phyloP scores from a whole-genome alignment of 768 basidiomycete genomes.

The Termitomyces sp. region DNA sequence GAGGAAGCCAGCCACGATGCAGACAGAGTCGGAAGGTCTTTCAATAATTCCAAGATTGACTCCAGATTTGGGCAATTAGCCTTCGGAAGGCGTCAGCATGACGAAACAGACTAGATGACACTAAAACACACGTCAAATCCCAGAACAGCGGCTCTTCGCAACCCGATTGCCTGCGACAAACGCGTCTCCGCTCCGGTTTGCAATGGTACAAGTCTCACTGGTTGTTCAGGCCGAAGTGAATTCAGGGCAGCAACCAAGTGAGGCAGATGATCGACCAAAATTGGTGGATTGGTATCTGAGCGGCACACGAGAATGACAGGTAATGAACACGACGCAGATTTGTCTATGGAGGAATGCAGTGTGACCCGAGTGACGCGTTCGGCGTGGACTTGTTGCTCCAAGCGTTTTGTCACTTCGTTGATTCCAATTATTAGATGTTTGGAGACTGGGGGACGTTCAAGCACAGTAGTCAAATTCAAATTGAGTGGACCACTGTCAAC shows the following conservation, averaged over 20 bases:
- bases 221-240: conserved; percentile 29
- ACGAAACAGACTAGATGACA: neutral
- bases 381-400: conserved; percentile 51
- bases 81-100: conserved; percentile 23
- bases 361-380: conserved; percentile 22
- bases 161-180: conserved; percentile 56
- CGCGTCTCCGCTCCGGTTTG: conserved; percentile 59
- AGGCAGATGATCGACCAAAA: conserved; percentile 70
- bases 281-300: conserved; percentile 68
- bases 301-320: conserved; percentile 63
- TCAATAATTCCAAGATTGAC: conserved; percentile 32
- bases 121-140: conserved; percentile 54
- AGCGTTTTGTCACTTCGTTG: conserved; percentile 69
- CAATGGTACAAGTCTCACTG: conserved; percentile 55
- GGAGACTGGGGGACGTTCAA: conserved; percentile 31
- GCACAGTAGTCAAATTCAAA: neutral
- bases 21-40: conserved; percentile 45
- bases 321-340: conserved; percentile 18
- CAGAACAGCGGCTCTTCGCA: conserved; percentile 61
- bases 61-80: conserved; percentile 31
- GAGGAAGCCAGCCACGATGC: conserved; percentile 58
- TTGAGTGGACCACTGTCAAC: neutral
- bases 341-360: conserved; percentile 7
- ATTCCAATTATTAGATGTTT: conserved; percentile 60
- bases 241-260: conserved; percentile 76